Conservation (phyloP, 2,329 filamentous ascomycete species). For the Berkeleyomyces basicola region DNA sequence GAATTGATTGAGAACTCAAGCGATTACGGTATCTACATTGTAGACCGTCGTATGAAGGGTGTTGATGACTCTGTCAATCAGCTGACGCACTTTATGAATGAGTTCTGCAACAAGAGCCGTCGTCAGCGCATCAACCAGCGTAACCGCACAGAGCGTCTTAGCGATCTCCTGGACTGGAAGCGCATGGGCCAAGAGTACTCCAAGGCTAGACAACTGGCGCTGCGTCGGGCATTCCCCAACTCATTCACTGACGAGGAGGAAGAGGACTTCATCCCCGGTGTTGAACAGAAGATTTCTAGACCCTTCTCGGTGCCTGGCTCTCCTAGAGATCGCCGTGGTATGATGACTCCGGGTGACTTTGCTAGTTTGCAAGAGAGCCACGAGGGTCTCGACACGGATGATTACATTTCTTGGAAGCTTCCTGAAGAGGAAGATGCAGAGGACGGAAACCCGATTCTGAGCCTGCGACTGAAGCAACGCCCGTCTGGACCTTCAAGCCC, state of each 20-base stretch:
- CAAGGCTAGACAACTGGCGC: conserved; percentile 83
- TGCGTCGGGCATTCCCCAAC: conserved; percentile 77
- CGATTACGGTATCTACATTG: conserved; percentile 98
- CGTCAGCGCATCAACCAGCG: conserved; percentile 97
- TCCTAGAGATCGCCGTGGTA: conserved; percentile 74
- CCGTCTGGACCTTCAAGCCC: conserved; percentile 17
- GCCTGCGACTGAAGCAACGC: conserved; percentile 36
- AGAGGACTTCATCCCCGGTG: conserved; percentile 78
- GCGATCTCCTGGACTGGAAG: conserved; percentile 96
- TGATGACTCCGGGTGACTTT: conserved; percentile 99
- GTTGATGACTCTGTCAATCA: conserved; percentile 97
- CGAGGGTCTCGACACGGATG: conserved; percentile 85
- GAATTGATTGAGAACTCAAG: conserved; percentile 95
- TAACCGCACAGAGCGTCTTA: conserved; percentile 87
- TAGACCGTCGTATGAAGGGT: conserved; percentile 86
- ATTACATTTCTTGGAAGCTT: conserved; percentile 95
- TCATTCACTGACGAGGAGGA: conserved; percentile 76
- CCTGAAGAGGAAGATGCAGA: conserved; percentile 89
- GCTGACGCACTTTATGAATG: conserved; percentile 67
- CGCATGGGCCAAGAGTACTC: conserved; percentile 99
- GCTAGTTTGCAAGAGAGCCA: conserved; percentile 87
- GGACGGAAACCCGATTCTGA: conserved; percentile 45
- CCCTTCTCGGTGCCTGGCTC: conserved; percentile 90
- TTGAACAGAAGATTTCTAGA: conserved; percentile 87
- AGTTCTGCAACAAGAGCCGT: conserved; percentile 84